Conservation (phyloP, 352 stramenopile species). For the Elongisporangium senticosum region DNA sequence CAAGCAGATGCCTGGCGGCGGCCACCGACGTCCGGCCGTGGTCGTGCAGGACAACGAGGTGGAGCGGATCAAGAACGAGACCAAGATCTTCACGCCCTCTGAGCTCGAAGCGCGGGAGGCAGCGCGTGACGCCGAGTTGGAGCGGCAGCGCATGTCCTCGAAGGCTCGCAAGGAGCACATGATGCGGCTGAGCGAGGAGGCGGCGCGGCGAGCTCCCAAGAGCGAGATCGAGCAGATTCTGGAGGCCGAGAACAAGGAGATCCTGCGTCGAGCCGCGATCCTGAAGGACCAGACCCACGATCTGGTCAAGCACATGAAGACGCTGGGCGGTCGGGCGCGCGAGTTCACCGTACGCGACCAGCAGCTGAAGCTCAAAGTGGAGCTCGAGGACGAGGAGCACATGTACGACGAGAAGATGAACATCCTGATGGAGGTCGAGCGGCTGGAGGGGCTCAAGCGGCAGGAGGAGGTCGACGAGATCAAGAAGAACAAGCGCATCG, state of each 20-base stretch:
- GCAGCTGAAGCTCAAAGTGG: slow-evolving; percentile 71
- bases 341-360: slow-evolving; percentile 94
- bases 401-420: slow-evolving; percentile 94
- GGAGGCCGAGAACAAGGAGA: slow-evolving; percentile 57
- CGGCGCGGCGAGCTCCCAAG: slow-evolving; percentile 54
- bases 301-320: slow-evolving; percentile 93
- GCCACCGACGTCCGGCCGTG: slow-evolving; percentile 8
- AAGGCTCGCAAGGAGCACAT: slow-evolving; percentile 81
- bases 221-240: slow-evolving; percentile 77
- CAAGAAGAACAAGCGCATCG: slow-evolving; percentile 82
- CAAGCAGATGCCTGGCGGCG: slow-evolving; percentile 4
- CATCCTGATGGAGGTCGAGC: slow-evolving; percentile 92
- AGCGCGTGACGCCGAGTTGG: slow-evolving; percentile 44
- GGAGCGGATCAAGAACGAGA: slow-evolving; percentile 60
- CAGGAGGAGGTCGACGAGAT: slow-evolving; percentile 87
- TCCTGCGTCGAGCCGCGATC: slow-evolving; percentile 39
- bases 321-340: slow-evolving; percentile 84
- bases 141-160: slow-evolving; percentile 46
- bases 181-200: slow-evolving; percentile 62
- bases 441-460: slow-evolving; percentile 87
- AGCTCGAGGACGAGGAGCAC: slow-evolving; percentile 65
- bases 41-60: slow-evolving; percentile 40
- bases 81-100: slow-evolving; percentile 44
- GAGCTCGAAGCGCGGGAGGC: slow-evolving; percentile 57
- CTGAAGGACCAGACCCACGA: slow-evolving; percentile 82